Evolutionary conservation across 257 asterid genomes (phyloP).

Genomic region (Cinchona pubescens): DNA sequence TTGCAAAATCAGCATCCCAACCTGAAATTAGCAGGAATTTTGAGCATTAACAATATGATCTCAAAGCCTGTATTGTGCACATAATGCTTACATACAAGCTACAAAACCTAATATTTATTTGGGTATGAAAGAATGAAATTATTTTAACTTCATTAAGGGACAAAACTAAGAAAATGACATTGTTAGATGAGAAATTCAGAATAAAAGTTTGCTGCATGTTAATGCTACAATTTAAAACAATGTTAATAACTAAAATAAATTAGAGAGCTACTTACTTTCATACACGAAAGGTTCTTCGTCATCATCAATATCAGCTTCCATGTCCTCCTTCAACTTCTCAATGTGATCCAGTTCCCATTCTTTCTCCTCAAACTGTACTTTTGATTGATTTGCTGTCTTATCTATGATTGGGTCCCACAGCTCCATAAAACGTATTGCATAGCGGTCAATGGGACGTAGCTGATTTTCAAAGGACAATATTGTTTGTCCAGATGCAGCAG

Average conservation of each 20-base stretch:
- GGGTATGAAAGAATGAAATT: neutral
- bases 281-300: conserved; percentile 96
- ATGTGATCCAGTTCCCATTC: conserved; percentile 98
- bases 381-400: conserved; percentile 59
- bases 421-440: conserved; percentile 87
- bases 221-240: too few relatives aligned
- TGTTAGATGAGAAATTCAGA: neutral
- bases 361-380: conserved; percentile 62
- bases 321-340: conserved; percentile 92
- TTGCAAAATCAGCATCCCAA: conserved; percentile 97
- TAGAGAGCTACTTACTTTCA: conserved; percentile 66
- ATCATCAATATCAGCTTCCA: conserved; percentile 98
- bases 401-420: conserved; percentile 92
- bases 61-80: conserved; percentile 9
- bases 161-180: neutral
- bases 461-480: conserved; percentile 81
- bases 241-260: neutral
- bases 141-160: neutral
- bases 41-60: conserved; percentile 16
- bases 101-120: neutral
- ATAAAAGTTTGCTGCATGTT: neutral
- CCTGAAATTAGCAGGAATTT: conserved; percentile 43
- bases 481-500: conserved; percentile 86
- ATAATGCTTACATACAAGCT: neutral
- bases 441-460: conserved; percentile 87